A percentile compares a stretch with the other conserved stretches of the same genome.
Evolutionary conservation across 176 grass and related monocot genomes (phyloP).

Genomic region (Alopecurus myosuroides): DNA sequence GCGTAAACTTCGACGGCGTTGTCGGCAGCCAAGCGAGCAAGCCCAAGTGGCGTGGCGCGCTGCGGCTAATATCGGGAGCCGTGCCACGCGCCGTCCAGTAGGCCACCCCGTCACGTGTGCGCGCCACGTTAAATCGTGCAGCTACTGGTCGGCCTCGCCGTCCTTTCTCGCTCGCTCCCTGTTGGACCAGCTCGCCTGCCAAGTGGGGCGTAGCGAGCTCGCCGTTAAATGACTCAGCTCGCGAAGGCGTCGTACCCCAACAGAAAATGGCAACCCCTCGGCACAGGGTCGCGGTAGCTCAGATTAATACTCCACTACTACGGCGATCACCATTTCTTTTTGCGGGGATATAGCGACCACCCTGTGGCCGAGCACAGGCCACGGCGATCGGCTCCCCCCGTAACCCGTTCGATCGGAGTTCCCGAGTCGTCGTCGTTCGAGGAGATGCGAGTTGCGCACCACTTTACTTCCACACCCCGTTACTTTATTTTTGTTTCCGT

Average conservation of each 20-base stretch:
- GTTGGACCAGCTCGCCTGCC: not conserved
- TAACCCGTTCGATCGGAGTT: not conserved
- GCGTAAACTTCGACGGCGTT: conserved; percentile 23
- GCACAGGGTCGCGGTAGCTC: not conserved
- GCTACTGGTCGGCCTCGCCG: not conserved
- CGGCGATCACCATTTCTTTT: not conserved
- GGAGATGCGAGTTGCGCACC: not conserved
- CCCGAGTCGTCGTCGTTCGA: not conserved
- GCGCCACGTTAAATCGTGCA: not conserved
- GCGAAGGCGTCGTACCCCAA: not conserved
- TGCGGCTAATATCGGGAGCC: not conserved
- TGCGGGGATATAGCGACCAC: not conserved
- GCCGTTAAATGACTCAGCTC: not conserved
- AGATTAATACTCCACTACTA: not conserved
- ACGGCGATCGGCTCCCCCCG: not conserved
- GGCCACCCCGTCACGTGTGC: not conserved
- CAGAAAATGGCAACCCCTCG: not conserved
- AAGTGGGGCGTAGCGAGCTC: not conserved
- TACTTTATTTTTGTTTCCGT: not conserved
- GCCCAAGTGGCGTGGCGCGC: not conserved
- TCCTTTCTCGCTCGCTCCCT: not conserved
- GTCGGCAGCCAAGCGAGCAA: conserved; percentile 13
- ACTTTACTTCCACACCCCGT: not conserved
- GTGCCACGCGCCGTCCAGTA: not conserved
- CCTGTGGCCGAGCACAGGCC: not conserved